phyloP scores from a whole-genome alignment of 2,329 filamentous ascomycete species.

The Torrubiella hemipterigena region DNA sequence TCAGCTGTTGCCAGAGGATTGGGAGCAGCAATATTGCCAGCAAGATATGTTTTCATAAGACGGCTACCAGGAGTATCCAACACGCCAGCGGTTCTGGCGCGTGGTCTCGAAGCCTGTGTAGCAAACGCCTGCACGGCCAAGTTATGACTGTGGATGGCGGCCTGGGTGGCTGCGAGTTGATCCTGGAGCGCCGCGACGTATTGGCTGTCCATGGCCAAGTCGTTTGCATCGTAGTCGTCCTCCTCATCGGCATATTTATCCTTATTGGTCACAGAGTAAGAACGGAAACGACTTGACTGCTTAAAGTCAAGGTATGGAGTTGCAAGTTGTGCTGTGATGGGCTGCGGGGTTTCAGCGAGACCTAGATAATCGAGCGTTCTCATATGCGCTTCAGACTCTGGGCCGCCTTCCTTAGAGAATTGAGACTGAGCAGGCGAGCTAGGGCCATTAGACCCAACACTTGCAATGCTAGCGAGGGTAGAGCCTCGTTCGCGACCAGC shows the following conservation, averaged over 20 bases:
- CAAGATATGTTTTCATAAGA: conserved; percentile 59
- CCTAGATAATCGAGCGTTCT: conserved; percentile 93
- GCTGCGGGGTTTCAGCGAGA: conserved; percentile 84
- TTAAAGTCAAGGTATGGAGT: conserved; percentile 67
- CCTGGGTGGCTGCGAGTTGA: conserved; percentile 51
- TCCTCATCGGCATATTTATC: conserved; percentile 92
- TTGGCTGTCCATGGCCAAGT: conserved; percentile 39
- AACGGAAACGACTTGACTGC: conserved; percentile 79
- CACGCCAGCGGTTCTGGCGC: conserved; percentile 84
- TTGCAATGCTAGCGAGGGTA: conserved; percentile 71
- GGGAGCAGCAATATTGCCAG: conserved; percentile 58
- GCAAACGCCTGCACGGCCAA: conserved; percentile 87
- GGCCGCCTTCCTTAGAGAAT: conserved; percentile 73
- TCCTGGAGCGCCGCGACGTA: conserved; percentile 51
- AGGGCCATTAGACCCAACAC: conserved; percentile 81
- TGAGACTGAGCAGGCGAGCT: conserved; percentile 79
- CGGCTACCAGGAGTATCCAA: conserved; percentile 64
- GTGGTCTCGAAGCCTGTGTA: conserved; percentile 72
- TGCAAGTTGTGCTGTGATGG: conserved; percentile 59
- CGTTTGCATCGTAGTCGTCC: conserved; percentile 53
- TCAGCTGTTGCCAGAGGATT: conserved; percentile 67
- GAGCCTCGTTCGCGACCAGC: conserved; percentile 70
- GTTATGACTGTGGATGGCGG: conserved; percentile 80
- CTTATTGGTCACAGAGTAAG: conserved; percentile 97
- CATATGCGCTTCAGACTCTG: conserved; percentile 76